phyloP scores from a whole-genome alignment of 192 early-diverging fungal genomes.

The Coemansia sp. region DNA sequence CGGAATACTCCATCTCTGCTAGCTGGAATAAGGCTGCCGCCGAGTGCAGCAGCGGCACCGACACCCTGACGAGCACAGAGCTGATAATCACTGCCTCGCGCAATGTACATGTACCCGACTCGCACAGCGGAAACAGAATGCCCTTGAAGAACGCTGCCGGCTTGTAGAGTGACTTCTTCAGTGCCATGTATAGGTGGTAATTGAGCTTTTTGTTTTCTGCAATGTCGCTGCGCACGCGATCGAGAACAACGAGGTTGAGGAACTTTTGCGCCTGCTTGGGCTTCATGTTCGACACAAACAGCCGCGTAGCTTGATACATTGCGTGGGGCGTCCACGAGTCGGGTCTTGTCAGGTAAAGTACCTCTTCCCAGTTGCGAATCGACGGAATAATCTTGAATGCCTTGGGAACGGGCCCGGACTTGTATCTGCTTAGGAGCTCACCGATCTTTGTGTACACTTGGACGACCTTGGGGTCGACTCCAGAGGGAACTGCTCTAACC shows the following conservation, averaged over 20 bases:
- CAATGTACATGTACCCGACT: slow-evolving; percentile 86
- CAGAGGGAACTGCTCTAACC: slow-evolving; percentile 35
- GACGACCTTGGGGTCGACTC: slow-evolving; percentile 84
- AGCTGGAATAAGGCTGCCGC: slow-evolving; percentile 88
- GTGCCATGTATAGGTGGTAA: slow-evolving; percentile 93
- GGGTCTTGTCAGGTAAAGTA: slow-evolving; percentile 87
- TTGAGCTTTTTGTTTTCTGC: slow-evolving; percentile 96
- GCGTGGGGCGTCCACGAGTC: slow-evolving; percentile 97
- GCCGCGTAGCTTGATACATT: slow-evolving; percentile 89
- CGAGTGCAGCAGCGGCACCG: slow-evolving; percentile 94
- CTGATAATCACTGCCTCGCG: slow-evolving; percentile 96
- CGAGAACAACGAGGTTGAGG: slow-evolving; percentile 82
- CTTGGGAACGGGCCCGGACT: slow-evolving; percentile 93
- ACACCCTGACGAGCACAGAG: slow-evolving; percentile 86
- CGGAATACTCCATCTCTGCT: slow-evolving; percentile 98
- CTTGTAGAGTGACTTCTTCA: slow-evolving; percentile 97
- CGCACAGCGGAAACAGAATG: slow-evolving; percentile 92
- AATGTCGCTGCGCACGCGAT: slow-evolving; percentile 93
- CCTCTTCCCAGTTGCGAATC: slow-evolving; percentile 95
- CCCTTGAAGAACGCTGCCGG: slow-evolving; percentile 98
- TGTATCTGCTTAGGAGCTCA: slow-evolving; percentile 83
- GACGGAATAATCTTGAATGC: slow-evolving; percentile 98
- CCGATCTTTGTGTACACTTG: slow-evolving; percentile 92
- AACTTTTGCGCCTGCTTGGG: slow-evolving; percentile 90
- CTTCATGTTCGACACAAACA: slow-evolving; percentile 98